phyloP scores from a whole-genome alignment of 768 basidiomycete species.

The Lactarius hengduanensis region DNA sequence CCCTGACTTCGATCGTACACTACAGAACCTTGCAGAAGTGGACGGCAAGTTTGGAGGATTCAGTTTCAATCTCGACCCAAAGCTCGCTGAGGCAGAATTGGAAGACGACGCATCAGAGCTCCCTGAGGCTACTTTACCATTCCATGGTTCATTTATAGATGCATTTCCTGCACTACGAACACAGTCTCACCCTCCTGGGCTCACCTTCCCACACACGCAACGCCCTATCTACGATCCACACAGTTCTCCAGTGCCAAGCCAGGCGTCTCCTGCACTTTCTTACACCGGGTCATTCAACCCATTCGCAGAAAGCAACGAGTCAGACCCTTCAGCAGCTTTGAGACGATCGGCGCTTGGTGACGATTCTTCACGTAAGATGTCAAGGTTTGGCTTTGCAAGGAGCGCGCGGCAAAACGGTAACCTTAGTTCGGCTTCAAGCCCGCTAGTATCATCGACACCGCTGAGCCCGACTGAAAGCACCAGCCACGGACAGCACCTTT shows the following conservation, averaged over 20 bases:
- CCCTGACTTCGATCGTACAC: conserved; percentile 85
- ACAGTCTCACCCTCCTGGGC: conserved; percentile 46
- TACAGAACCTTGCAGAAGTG: conserved; percentile 65
- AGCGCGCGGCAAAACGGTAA: conserved; percentile 40
- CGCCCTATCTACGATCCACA: conserved; percentile 60
- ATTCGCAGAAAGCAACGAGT: conserved; percentile 62
- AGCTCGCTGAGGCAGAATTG: conserved; percentile 49
- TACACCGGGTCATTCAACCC: conserved; percentile 82
- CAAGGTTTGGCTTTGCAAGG: conserved; percentile 74
- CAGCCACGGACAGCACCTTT: conserved; percentile 44
- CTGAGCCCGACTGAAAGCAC: conserved; percentile 48
- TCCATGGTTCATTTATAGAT: conserved; percentile 64
- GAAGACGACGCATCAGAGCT: conserved; percentile 48
- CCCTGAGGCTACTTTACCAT: conserved; percentile 47
- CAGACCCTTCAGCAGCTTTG: conserved; percentile 35
- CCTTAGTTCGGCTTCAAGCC: conserved; percentile 63
- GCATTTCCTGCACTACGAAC: conserved; percentile 64
- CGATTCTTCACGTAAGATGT: conserved; percentile 64
- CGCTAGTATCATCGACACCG: conserved; percentile 55
- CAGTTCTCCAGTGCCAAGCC: conserved; percentile 45
- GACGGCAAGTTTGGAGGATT: conserved; percentile 67
- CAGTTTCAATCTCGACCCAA: conserved; percentile 85
- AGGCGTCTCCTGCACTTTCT: conserved; percentile 45
- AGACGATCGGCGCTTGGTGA: conserved; percentile 50
- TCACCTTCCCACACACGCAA: conserved; percentile 48